Evolutionary conservation across 2,329 filamentous ascomycete genomes (phyloP).

Genomic region (Aspergillus awamori): DNA sequence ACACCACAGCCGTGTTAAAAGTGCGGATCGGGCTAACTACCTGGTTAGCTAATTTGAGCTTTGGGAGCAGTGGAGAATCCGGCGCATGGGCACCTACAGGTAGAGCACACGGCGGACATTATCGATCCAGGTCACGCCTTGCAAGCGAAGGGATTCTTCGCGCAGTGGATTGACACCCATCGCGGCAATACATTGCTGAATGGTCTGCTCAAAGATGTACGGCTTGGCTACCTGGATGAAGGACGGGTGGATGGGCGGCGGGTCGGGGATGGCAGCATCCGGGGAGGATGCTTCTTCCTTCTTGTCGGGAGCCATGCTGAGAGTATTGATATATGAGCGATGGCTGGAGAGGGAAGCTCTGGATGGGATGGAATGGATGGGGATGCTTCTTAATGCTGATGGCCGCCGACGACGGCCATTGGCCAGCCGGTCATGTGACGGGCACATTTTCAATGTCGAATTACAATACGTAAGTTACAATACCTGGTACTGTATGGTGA

Average conservation of each 20-base stretch:
- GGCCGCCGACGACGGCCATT: not conserved
- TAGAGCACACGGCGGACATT: constrained; percentile 76
- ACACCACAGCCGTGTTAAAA: constrained; percentile 86
- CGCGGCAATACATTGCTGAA: constrained; percentile 71
- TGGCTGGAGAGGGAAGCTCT: not conserved
- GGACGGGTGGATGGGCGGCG: constrained; percentile 61
- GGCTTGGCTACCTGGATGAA: constrained; percentile 69
- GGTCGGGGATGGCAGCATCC: constrained; percentile 23
- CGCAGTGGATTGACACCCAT: constrained; percentile 73
- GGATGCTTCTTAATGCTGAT: not conserved
- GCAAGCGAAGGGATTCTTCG: constrained; percentile 78
- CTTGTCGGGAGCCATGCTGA: constrained; percentile 28
- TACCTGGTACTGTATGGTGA: not conserved
- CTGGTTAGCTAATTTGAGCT: constrained; percentile 12
- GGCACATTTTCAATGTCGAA: not conserved
- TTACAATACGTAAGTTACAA: not conserved
- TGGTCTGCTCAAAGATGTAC: constrained; percentile 79
- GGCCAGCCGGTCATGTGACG: not conserved
- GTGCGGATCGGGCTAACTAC: constrained; percentile 81
- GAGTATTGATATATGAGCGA: not conserved
- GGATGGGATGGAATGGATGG: not conserved
- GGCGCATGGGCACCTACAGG: constrained; percentile 59
- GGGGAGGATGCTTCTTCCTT: constrained; percentile 22
- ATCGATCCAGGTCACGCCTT: constrained; percentile 88
- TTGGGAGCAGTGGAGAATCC: not conserved